Conservation (phyloP, 345 rosid genomes). For the Gossypium australe region DNA sequence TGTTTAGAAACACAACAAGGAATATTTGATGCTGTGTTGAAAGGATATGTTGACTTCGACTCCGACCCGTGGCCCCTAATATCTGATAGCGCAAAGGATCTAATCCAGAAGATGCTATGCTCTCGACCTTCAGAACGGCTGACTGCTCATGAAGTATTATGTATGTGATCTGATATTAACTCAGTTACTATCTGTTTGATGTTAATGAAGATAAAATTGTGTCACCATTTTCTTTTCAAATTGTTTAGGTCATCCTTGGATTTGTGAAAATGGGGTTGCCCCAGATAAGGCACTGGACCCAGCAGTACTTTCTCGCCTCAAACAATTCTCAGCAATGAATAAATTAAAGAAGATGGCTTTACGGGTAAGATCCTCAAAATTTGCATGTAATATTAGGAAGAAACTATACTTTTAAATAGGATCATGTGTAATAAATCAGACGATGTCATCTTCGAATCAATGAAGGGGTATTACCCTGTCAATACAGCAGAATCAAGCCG, state of each 20-base stretch:
- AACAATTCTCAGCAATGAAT: slow-evolving; percentile 98
- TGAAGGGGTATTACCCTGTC: background rate
- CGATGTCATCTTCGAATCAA: background rate
- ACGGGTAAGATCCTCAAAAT: slow-evolving; percentile 41
- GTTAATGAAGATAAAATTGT: background rate
- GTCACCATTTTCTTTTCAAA: background rate
- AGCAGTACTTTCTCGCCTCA: slow-evolving; percentile 96
- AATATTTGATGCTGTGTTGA: slow-evolving; percentile 94
- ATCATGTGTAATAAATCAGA: background rate
- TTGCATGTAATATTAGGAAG: background rate
- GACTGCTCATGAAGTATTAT: slow-evolving; percentile 93
- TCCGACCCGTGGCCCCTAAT: slow-evolving; percentile 97
- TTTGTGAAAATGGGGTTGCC: slow-evolving; percentile 97
- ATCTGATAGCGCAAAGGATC: slow-evolving; percentile 85
- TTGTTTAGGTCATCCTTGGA: slow-evolving; percentile 92
- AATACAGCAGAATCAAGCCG: background rate
- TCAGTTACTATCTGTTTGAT: background rate
- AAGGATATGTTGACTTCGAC: slow-evolving; percentile 87
- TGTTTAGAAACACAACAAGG: slow-evolving; percentile 93
- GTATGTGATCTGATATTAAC: slow-evolving; percentile 61
- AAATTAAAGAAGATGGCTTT: slow-evolving; percentile 98
- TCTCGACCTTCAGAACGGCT: slow-evolving; percentile 69
- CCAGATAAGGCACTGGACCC: slow-evolving; percentile 90
- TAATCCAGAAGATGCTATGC: slow-evolving; percentile 80
- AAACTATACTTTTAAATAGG: background rate